phyloP scores from a whole-genome alignment of 345 rosid genomes.

The Draba incana region DNA sequence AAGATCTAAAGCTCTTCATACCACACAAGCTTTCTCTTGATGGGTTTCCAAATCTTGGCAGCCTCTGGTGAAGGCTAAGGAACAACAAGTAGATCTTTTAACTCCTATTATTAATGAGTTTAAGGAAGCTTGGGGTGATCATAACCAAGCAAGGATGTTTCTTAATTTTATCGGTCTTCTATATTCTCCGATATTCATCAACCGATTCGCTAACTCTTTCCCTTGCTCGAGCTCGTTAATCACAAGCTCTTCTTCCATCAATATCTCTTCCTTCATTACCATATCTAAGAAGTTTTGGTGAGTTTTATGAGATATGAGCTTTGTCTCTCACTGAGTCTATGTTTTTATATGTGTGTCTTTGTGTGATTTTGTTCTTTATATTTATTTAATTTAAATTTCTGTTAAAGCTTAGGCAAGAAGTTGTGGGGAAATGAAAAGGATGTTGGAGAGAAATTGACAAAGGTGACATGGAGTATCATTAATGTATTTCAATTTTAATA shows the following conservation, averaged over 20 bases:
- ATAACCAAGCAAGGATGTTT: constrained; percentile 42
- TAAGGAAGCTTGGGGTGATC: constrained; percentile 60
- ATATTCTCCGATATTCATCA: no score
- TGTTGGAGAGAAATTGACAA: constrained; percentile 28
- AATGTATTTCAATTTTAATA: background rate
- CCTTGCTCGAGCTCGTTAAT: constrained; percentile 62
- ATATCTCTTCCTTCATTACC: constrained; percentile 23
- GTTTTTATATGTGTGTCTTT: constrained; percentile 1
- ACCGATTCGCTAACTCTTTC: constrained; percentile 53
- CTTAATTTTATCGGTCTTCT: no score
- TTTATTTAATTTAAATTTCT: background rate
- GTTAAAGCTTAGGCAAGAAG: constrained; percentile 28
- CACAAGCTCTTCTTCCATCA: constrained; percentile 49
- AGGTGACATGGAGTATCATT: constrained; percentile 3
- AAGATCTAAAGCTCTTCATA: constrained; percentile 50
- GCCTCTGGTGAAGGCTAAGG: constrained; percentile 50
- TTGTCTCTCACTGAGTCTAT: constrained; percentile 8
- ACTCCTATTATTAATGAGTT: constrained; percentile 45
- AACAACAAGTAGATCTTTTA: constrained; percentile 59
- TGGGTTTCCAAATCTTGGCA: constrained; percentile 57
- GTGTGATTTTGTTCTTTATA: background rate
- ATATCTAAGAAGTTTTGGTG: constrained; percentile 10
- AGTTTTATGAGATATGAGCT: constrained; percentile 24
- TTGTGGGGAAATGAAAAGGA: constrained; percentile 36
- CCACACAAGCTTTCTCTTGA: constrained; percentile 54